Percentiles rank a stretch among this genome's conserved stretches.
phyloP scores from a whole-genome alignment of 139 green algal genomes.

The Chlorella sp. region DNA sequence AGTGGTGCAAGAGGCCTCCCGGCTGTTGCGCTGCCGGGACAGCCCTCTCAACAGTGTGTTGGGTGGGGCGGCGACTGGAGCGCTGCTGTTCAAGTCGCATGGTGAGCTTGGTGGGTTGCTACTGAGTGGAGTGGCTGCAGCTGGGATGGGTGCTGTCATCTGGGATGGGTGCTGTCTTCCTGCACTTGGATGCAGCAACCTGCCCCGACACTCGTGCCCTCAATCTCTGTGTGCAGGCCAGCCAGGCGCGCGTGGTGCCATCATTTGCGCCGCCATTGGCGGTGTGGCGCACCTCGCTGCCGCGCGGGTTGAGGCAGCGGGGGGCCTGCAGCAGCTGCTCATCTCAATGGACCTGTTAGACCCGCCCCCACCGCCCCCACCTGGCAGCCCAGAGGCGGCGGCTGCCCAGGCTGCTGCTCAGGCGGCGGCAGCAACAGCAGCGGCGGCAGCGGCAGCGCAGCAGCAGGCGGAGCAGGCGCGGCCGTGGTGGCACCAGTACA shows the following conservation, averaged over 20 bases:
- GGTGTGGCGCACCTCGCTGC: slow-evolving; percentile 6
- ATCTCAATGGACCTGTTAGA: slow-evolving; percentile 34
- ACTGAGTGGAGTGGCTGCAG: background rate
- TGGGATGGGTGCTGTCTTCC: too few relatives aligned
- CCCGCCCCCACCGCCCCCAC: background rate
- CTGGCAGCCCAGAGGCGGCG: background rate
- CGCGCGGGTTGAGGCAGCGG: background rate
- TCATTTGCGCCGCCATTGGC: slow-evolving; percentile 34
- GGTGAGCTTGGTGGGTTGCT: slow-evolving; percentile 6
- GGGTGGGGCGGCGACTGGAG: slow-evolving; percentile 44
- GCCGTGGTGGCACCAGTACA: slow-evolving; percentile 10
- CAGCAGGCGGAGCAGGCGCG: background rate
- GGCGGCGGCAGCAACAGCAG: background rate
- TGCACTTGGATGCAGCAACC: too few relatives aligned
- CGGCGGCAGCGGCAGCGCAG: slow-evolving; percentile 11
- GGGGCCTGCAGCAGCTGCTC: slow-evolving; percentile 15
- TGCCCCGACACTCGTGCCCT: too few relatives aligned
- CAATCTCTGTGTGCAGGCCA: background rate
- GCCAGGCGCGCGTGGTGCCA: background rate
- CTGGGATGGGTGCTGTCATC: too few relatives aligned
- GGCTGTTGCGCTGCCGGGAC: slow-evolving; percentile 44
- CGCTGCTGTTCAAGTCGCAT: slow-evolving; percentile 48
- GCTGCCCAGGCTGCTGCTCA: background rate
- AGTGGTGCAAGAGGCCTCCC: slow-evolving; percentile 45
- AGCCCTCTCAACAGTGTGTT: slow-evolving; percentile 50